These are phyloP conservation scores for Saksenaea oblongispora DNA, from an alignment of 371 early-diverging fungal genomes.

Conservation along the genomic window DNA sequence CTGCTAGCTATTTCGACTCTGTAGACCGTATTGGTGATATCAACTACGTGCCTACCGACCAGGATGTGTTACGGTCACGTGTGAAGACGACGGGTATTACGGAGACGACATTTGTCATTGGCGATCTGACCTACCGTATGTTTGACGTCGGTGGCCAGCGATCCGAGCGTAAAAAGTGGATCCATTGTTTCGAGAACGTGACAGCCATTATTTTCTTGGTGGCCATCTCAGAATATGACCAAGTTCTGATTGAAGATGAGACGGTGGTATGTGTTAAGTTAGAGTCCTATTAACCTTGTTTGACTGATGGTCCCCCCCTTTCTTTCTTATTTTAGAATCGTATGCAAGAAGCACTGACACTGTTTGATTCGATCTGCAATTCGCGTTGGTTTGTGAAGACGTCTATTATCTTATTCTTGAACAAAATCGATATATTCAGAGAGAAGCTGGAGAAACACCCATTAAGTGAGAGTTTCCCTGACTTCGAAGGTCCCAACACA, in stretches of 20 bases:
- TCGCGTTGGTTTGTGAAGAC: constrained; percentile 94
- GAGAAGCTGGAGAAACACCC: constrained; percentile 85
- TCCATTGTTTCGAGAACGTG: constrained; percentile 94
- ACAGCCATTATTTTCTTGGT: constrained; percentile 95
- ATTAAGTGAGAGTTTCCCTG: constrained; percentile 71
- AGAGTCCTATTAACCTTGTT: neutral
- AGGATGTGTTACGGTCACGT: constrained; percentile 85
- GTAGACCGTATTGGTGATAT: constrained; percentile 85
- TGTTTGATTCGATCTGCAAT: constrained; percentile 97
- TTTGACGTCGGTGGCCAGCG: constrained; percentile 97
- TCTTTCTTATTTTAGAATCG: constrained; percentile 66
- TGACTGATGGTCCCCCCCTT: neutral
- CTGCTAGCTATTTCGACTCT: constrained; percentile 83
- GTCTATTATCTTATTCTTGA: constrained; percentile 93
- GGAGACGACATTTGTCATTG: constrained; percentile 86
- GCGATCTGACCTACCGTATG: constrained; percentile 87
- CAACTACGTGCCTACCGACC: constrained; percentile 85
- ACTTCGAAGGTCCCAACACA: constrained; percentile 53
- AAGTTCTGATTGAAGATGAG: constrained; percentile 95
- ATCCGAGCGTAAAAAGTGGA: constrained; percentile 94
- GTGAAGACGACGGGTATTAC: constrained; percentile 91
- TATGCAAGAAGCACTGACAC: constrained; percentile 94
- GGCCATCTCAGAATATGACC: constrained; percentile 95
- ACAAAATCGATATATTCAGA: constrained; percentile 96
- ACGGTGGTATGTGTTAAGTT: constrained; percentile 62